These are phyloP conservation scores for Pseudogymnoascus sp. DNA, from an alignment of 2,329 filamentous ascomycete genomes.

Conservation along the genomic window DNA sequence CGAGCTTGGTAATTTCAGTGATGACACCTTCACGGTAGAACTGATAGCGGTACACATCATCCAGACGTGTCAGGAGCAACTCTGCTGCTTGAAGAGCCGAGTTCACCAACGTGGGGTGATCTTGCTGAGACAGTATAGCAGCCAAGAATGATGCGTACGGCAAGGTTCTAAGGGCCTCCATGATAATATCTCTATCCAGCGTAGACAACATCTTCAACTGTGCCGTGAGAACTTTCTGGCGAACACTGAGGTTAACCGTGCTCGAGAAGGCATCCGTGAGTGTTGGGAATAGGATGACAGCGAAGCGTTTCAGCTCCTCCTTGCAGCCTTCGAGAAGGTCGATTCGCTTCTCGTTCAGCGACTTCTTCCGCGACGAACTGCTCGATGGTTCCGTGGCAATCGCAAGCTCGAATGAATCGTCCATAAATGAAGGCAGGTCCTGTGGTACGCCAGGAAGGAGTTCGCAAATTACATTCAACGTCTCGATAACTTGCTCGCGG, in stretches of 20 bases:
- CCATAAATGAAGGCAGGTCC: slow-evolving; percentile 37
- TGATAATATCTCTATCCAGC: slow-evolving; percentile 73
- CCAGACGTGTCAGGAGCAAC: slow-evolving; percentile 73
- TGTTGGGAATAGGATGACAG: slow-evolving; percentile 86
- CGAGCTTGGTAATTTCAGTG: slow-evolving; percentile 76
- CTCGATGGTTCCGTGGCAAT: slow-evolving; percentile 33
- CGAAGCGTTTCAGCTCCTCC: slow-evolving; percentile 80
- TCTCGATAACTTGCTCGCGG: slow-evolving; percentile 93
- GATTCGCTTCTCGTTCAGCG: slow-evolving; percentile 71
- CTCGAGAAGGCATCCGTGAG: slow-evolving; percentile 95
- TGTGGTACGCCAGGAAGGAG: slow-evolving; percentile 68
- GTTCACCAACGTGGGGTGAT: slow-evolving; percentile 79
- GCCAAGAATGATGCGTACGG: slow-evolving; percentile 94
- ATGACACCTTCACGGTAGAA: slow-evolving; percentile 97
- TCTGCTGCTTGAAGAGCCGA: slow-evolving; percentile 84
- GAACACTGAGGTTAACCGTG: slow-evolving; percentile 88
- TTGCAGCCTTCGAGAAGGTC: slow-evolving; percentile 76
- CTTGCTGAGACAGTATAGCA: slow-evolving; percentile 89
- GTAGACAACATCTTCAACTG: slow-evolving; percentile 98
- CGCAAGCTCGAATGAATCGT: slow-evolving; percentile 38
- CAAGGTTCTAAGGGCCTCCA: slow-evolving; percentile 77
- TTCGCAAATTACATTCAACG: slow-evolving; percentile 94
- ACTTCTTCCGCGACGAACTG: slow-evolving; percentile 40
- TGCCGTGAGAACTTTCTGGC: slow-evolving; percentile 90
- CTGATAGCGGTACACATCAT: slow-evolving; percentile 86